Base-by-base conservation (phyloP, 1,284 basidiomycete genomes). In the Puccinia coronata region DNA sequence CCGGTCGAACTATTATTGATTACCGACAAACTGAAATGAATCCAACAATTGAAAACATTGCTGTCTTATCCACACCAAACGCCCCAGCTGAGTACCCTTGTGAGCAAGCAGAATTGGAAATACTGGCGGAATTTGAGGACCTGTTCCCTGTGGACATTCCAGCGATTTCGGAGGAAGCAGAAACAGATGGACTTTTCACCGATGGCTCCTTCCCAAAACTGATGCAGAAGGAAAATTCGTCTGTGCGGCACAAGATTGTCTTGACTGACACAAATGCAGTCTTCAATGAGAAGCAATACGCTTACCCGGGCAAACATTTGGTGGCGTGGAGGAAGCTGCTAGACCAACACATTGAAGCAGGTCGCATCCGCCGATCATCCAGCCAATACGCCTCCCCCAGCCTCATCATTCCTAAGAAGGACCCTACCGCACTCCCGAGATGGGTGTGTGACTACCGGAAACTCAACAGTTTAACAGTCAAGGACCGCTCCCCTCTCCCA, bases 101-200 rank as follows among this genome's bases (percentile, higher is more conserved):
- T 31, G 28, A 61, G 31, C 34, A 31, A 11, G 6, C 25, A 2
- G 65, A 67, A 34, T 8, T 2, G 25, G 8, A 25, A 25, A 31
- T 16, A 5, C 23, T 57, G 72, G 39, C 16, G 8, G 23, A 57
- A 11, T 28, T 31, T 31, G 4, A 61, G 34, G 57, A 61, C 34
- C 57, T 61, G 6, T 61, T 61, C 20, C 57, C 57, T 20, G 57
- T 61, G 25, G 57, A 61, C 20, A 61, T 61, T 61, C 57, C 57
- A 34, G 57, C 57, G 8, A 34, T 61, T 25, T 61, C 57, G n/a
- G 57, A 61, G 20, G 57, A 61, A 61, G 57, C 57, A 20, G 57
- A 61, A 20, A 8, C 20, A 8, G 34, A 61, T 28, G 57, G 57
- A 6, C 25, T 28, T 25, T 61, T 61, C 20, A 61, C 57, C 8